Evolutionary conservation across 805 yeast species (phyloP), one percentile per base, ranked within the genome.

Genomic region (Metschnikowia reukaufii): DNA sequence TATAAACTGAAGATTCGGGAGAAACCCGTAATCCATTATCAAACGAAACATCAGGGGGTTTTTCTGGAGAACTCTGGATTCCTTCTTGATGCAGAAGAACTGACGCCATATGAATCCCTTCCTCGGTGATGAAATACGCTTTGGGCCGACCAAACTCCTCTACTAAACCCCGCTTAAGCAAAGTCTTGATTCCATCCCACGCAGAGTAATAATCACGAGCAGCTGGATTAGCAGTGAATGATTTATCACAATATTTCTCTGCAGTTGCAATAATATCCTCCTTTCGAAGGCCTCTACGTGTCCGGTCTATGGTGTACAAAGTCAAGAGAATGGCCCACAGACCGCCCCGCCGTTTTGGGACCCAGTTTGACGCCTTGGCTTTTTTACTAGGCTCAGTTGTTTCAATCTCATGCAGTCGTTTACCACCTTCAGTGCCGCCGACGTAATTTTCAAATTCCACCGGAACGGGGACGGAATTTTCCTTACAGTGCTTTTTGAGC

Each of bases 251-350:
- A 58, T 68, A 83, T 7, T 73, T 75, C 1, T 78, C 62, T 0
- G 87, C 96, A 15, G 62, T 56, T 8, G 71, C 58, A 2, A 78
- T 68, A 5, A 90, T 75, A 32, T 80, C 84, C 9, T 78, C 79
- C 58, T 81, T 85, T 4, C 83, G 73, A 56, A 87, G 58, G 0
- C 96, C 96, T n/a, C 63, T 58, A 17, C 73, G 63, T 1, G 64
- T 56, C 4, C 66, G 62, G 56, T 83, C 89, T 21, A 60, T 62
- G 37, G 78, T 70, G 41, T 73, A 66, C 3, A 90, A 65, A 0
- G 83, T 83, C 16, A 88, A 50, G 16, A 90, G 57, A 7, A 90
- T 85, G 0, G 94, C 96, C 67, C 87, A 91, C 0, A 87, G 95
- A 1, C 97, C 97, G 0, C 94, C 81, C 30, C 91, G 67, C 50